These are phyloP conservation scores for Xylariaceae sp. DNA, from an alignment of 2,329 filamentous ascomycete species.

Conservation along the genomic window DNA sequence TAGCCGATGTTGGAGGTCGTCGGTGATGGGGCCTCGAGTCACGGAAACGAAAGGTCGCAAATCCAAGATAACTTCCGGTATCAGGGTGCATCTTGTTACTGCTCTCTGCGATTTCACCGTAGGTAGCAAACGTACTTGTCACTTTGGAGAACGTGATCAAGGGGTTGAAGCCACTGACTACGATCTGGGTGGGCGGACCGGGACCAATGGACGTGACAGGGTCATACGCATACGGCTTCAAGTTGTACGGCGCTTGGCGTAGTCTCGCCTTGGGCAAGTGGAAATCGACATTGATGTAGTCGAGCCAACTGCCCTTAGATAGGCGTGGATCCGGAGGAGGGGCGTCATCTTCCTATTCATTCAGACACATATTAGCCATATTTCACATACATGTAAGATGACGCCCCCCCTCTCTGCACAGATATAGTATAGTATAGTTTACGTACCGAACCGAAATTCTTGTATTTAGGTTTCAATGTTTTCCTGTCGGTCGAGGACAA, in stretches of 20 bases:
- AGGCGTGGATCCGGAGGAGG: constrained; percentile 79
- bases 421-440: constrained; percentile 32
- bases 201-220: constrained; percentile 79
- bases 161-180: constrained; percentile 95
- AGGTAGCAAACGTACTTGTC: constrained; percentile 69
- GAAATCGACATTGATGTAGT: constrained; percentile 66
- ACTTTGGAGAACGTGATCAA: constrained; percentile 76
- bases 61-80: constrained; percentile 89
- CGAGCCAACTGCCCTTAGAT: constrained; percentile 59
- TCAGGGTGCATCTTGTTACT: constrained; percentile 94
- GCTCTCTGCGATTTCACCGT: constrained; percentile 83
- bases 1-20: constrained; percentile 60
- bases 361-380: constrained; percentile 56
- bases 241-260: constrained; percentile 69
- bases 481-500: constrained; percentile 51
- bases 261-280: constrained; percentile 67
- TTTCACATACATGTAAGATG: constrained; percentile 50
- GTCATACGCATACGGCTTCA: constrained; percentile 80
- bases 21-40: constrained; percentile 56
- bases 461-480: constrained; percentile 56
- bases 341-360: constrained; percentile 71
- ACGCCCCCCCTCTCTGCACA: constrained; percentile 50
- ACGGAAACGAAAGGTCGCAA: constrained; percentile 86
- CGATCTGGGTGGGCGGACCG: constrained; percentile 82
- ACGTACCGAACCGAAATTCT: constrained; percentile 65